These are phyloP conservation scores for Suillus americanus DNA, from an alignment of 768 basidiomycete species.

Conservation along the genomic window DNA sequence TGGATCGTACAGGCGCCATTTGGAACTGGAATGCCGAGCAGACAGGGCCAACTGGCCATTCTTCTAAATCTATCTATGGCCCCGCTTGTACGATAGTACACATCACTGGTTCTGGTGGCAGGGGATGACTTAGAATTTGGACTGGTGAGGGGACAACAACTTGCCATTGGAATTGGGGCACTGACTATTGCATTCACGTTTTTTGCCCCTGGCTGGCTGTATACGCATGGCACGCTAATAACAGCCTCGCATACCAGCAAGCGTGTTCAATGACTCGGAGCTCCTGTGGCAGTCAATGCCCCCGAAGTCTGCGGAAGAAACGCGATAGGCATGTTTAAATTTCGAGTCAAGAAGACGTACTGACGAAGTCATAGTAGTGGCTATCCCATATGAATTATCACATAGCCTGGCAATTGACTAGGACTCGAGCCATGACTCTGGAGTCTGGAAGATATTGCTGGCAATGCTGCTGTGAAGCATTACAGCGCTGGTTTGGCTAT, in stretches of 20 bases:
- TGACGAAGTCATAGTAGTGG: neutral
- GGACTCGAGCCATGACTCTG: too few relatives aligned
- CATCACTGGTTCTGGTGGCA: neutral
- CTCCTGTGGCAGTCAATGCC: neutral
- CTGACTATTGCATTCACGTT: neutral
- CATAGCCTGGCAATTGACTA: too few relatives aligned
- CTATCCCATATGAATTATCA: neutral
- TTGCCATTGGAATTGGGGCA: neutral
- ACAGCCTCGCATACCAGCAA: neutral
- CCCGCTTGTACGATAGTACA: neutral
- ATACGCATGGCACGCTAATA: neutral
- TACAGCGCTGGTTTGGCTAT: neutral
- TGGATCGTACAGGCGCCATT: neutral
- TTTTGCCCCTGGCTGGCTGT: neutral
- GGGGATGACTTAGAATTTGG: neutral
- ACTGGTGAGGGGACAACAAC: neutral
- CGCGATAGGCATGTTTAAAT: neutral
- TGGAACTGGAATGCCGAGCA: neutral
- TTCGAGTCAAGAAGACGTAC: neutral
- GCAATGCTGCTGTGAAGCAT: neutral
- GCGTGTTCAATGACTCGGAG: neutral
- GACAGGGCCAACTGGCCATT: neutral
- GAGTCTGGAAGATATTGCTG: neutral
- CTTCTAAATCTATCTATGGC: neutral
- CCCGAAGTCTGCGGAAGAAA: neutral